These are phyloP conservation scores for Basidiobolus heterosporus DNA, from an alignment of 371 early-diverging fungal species.

Conservation along the genomic window DNA sequence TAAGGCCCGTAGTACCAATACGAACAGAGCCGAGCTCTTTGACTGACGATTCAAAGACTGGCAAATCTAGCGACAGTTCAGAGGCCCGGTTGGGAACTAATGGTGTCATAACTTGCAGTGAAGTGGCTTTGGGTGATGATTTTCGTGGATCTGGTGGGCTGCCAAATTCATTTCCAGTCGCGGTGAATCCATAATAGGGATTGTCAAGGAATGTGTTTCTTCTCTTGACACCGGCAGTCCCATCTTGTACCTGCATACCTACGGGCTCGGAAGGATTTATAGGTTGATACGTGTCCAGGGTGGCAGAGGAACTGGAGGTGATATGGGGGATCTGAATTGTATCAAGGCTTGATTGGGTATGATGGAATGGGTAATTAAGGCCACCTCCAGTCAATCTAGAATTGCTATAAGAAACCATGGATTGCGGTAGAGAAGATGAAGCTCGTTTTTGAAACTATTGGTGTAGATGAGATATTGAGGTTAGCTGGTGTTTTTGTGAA, in stretches of 20 bases:
- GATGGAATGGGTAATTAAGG: conserved; percentile 6
- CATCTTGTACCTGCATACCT: background rate
- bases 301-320: background rate
- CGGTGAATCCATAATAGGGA: conserved; percentile 35
- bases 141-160: conserved; percentile 12
- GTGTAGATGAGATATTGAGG: background rate
- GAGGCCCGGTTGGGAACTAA: too few relatives aligned
- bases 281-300: background rate
- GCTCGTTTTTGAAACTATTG: too few relatives aligned
- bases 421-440: too few relatives aligned
- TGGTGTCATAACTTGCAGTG: background rate
- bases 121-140: conserved; percentile 14
- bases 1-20: conserved; percentile 66
- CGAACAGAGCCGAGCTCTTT: conserved; percentile 23
- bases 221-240: conserved; percentile 9
- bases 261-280: background rate
- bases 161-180: conserved; percentile 9
- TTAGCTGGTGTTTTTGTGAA: too few relatives aligned
- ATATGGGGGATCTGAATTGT: background rate
- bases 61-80: background rate
- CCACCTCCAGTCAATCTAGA: conserved; percentile 1
- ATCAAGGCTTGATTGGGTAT: conserved; percentile 7
- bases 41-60: conserved; percentile 15
- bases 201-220: conserved; percentile 38
- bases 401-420: too few relatives aligned